A percentile compares a stretch with the other conserved stretches of the same genome.
Evolutionary conservation across 2,329 filamentous ascomycete genomes (phyloP).

Genomic region (Amylocarpus encephaloides): DNA sequence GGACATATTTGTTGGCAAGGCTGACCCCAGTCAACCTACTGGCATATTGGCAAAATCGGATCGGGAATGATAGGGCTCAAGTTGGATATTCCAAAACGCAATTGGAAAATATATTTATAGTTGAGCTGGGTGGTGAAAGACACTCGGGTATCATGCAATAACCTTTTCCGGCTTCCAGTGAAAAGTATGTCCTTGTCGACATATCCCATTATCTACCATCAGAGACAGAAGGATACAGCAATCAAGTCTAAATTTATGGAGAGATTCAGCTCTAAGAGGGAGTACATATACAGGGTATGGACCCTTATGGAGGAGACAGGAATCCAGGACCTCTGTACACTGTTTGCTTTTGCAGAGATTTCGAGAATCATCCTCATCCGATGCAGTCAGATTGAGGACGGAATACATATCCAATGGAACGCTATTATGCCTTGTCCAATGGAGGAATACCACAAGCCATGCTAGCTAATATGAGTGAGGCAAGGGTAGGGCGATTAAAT

Average conservation of each 20-base stretch:
- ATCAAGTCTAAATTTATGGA: slow-evolving; percentile 41
- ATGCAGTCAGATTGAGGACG: slow-evolving; percentile 41
- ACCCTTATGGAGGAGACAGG: slow-evolving; percentile 38
- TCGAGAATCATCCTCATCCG: slow-evolving; percentile 38
- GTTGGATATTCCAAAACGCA: slow-evolving; percentile 49
- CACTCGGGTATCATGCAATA: slow-evolving; percentile 49
- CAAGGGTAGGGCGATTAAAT: slow-evolving; percentile 27
- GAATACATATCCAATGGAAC: slow-evolving; percentile 31
- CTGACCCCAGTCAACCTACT: slow-evolving; percentile 35
- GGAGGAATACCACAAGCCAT: slow-evolving; percentile 6
- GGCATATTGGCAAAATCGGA: slow-evolving; percentile 40
- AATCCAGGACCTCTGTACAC: slow-evolving; percentile 37
- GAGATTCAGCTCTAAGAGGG: slow-evolving; percentile 35
- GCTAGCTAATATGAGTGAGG: slow-evolving; percentile 2
- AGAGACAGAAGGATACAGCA: slow-evolving; percentile 36
- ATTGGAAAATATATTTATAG: slow-evolving; percentile 42
- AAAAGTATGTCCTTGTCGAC: slow-evolving; percentile 40
- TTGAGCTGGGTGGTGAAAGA: slow-evolving; percentile 43
- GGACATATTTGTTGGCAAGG: slow-evolving; percentile 12
- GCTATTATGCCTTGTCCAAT: slow-evolving; percentile 23
- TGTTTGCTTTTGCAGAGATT: slow-evolving; percentile 54
- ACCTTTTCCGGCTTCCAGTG: slow-evolving; percentile 35
- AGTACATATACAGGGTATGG: slow-evolving; percentile 41
- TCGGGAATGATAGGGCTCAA: slow-evolving; percentile 36
- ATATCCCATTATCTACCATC: slow-evolving; percentile 42